phyloP scores from a whole-genome alignment of 768 basidiomycete species.

The Russula ochroleuca region DNA sequence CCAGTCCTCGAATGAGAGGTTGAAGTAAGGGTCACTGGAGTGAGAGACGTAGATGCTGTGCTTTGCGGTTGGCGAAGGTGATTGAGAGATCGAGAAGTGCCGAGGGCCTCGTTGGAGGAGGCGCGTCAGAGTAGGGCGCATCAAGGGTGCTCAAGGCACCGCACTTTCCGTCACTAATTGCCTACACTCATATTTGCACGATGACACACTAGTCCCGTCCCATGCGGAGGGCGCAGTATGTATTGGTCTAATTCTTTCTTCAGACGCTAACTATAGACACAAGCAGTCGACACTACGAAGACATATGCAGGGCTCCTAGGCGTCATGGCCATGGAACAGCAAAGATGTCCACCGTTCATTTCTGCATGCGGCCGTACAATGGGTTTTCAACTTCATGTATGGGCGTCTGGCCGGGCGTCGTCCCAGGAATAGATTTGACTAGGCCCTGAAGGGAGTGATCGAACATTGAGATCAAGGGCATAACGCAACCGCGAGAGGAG shows the following conservation, averaged over 20 bases:
- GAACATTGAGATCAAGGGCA: not conserved
- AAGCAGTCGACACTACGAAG: slow-evolving; percentile 4
- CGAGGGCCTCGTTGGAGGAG: slow-evolving; percentile 16
- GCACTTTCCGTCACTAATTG: not conserved
- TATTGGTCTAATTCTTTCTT: not conserved
- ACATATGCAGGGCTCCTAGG: not conserved
- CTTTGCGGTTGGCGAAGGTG: slow-evolving; percentile 18
- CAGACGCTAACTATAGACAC: not conserved
- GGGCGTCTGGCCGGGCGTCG: slow-evolving; percentile 72
- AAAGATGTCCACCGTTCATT: slow-evolving; percentile 41
- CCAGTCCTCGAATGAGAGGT: slow-evolving; percentile 90
- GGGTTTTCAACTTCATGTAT: slow-evolving; percentile 88
- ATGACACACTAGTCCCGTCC: not conserved
- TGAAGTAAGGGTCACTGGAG: slow-evolving; percentile 82
- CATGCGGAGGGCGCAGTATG: not conserved
- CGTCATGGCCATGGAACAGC: not conserved
- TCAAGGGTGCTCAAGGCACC: slow-evolving; percentile 1
- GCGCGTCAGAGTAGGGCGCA: slow-evolving; percentile 32
- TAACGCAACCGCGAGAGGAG: not conserved
- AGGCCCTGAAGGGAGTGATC: slow-evolving; percentile 58
- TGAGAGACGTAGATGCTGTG: slow-evolving; percentile 67
- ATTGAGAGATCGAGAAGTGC: slow-evolving; percentile 17
- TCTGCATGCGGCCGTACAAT: slow-evolving; percentile 79
- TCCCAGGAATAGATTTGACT: slow-evolving; percentile 85
- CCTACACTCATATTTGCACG: slow-evolving; percentile 1